A percentile compares a stretch with the other conserved stretches of the same genome.
Evolutionary conservation across 2,329 filamentous ascomycete genomes (phyloP).

Genomic region (Exophiala dermatitidis): DNA sequence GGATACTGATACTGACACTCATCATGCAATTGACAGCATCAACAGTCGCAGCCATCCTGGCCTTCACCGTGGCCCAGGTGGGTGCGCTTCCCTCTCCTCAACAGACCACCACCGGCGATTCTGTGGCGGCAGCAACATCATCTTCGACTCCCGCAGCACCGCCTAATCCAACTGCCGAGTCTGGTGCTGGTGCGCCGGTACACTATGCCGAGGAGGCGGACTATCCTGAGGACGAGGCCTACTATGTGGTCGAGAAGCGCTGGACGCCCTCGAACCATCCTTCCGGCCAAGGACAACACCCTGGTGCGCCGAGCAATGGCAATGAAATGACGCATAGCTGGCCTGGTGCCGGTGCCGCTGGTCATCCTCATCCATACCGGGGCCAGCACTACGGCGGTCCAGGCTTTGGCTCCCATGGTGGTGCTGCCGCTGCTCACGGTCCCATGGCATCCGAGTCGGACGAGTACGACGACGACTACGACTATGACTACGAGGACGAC

Average conservation of each 20-base stretch:
- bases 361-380: neutral
- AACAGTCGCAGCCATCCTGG: slow-evolving; percentile 16
- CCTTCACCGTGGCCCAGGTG: slow-evolving; percentile 10
- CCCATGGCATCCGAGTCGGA: slow-evolving; percentile 10
- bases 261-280: slow-evolving; percentile 1
- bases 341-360: neutral
- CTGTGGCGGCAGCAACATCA: neutral
- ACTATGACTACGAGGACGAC: neutral
- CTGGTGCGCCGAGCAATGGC: neutral
- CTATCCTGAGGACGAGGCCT: neutral
- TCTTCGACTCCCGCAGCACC: neutral
- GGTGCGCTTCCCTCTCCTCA: slow-evolving; percentile 16
- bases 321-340: neutral
- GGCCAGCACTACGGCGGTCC: neutral
- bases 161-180: neutral
- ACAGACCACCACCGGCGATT: neutral
- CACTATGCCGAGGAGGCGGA: slow-evolving; percentile 1
- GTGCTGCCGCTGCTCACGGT: neutral
- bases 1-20: neutral
- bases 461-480: neutral
- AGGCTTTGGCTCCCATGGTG: neutral
- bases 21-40: slow-evolving; percentile 2
- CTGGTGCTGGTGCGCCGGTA: neutral
- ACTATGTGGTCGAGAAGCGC: slow-evolving; percentile 6
- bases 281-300: neutral